These are phyloP conservation scores for Staphylotrichum longicolle DNA, from an alignment of 495 filamentous ascomycete species.

Conservation along the genomic window DNA sequence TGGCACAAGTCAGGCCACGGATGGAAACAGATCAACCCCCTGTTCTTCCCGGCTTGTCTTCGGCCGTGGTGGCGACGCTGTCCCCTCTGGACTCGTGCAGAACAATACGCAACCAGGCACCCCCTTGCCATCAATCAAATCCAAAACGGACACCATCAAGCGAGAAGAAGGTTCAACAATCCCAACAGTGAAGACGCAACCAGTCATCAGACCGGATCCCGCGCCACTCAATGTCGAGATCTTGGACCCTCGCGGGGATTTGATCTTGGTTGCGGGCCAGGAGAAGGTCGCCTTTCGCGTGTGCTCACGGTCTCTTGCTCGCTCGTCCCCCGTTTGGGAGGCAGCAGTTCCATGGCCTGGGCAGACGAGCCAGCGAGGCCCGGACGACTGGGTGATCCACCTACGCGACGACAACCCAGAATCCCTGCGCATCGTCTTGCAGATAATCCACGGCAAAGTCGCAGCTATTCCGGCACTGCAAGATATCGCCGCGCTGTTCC, in stretches of 20 bases:
- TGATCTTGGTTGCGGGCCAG: background rate
- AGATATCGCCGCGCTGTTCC: too few relatives aligned
- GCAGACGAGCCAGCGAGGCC: background rate
- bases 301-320: background rate
- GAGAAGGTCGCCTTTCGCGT: background rate
- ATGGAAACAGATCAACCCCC: too few relatives aligned
- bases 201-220: background rate
- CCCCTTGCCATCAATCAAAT: background rate
- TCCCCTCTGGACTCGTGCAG: too few relatives aligned
- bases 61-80: too few relatives aligned
- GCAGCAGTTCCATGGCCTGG: background rate
- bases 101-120: too few relatives aligned
- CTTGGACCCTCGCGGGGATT: background rate
- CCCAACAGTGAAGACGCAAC: background rate
- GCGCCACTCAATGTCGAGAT: background rate
- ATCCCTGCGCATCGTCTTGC: too few relatives aligned
- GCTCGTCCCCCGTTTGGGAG: background rate
- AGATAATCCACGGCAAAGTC: too few relatives aligned
- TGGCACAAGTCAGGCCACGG: too few relatives aligned
- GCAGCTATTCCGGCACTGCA: too few relatives aligned
- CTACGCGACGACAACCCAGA: background rate
- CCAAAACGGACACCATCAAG: background rate
- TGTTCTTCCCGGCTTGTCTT: too few relatives aligned
- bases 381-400: background rate
- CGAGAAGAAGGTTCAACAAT: background rate